These are phyloP conservation scores for Dactylellina drechsleri DNA, from an alignment of 2,329 filamentous ascomycete species.

Conservation along the genomic window DNA sequence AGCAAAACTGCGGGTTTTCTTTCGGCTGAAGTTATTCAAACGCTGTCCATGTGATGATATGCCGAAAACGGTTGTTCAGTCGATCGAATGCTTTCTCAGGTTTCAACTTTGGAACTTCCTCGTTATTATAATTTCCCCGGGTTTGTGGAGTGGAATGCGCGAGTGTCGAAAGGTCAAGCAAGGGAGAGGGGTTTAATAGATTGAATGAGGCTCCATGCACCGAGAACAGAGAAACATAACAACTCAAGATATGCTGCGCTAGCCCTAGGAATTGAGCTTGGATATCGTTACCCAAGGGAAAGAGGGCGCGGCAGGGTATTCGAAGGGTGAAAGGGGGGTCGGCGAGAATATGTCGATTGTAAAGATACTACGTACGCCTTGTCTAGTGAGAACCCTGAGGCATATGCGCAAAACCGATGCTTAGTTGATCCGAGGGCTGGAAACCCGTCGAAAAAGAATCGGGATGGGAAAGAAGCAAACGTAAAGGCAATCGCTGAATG, in stretches of 20 bases:
- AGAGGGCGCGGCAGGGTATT: constrained; percentile 17
- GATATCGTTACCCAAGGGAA: constrained; percentile 28
- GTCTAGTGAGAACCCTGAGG: constrained; percentile 41
- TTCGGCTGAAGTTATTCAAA: constrained; percentile 42
- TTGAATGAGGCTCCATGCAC: constrained; percentile 46
- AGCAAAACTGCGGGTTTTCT: constrained; percentile 47
- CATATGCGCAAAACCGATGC: constrained; percentile 37
- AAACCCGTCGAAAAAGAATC: constrained; percentile 24
- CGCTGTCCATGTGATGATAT: constrained; percentile 46
- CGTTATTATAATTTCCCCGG: constrained; percentile 26
- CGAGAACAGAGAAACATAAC: constrained; percentile 39
- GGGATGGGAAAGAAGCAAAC: constrained; percentile 35
- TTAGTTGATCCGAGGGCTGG: constrained; percentile 26
- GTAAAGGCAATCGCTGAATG: constrained; percentile 2
- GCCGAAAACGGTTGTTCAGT: constrained; percentile 20
- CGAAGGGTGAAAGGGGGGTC: constrained; percentile 27
- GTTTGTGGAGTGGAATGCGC: constrained; percentile 47
- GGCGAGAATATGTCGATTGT: constrained; percentile 26
- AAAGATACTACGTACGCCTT: constrained; percentile 20
- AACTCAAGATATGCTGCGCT: constrained; percentile 28
- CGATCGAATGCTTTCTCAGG: constrained; percentile 35
- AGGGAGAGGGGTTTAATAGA: constrained; percentile 40
- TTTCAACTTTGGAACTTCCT: constrained; percentile 13
- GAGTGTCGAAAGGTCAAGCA: constrained; percentile 34
- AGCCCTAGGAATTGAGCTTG: constrained; percentile 24